These are phyloP conservation scores for Bromus sterilis DNA, from an alignment of 176 grass and related monocot species.

Conservation along the genomic window DNA sequence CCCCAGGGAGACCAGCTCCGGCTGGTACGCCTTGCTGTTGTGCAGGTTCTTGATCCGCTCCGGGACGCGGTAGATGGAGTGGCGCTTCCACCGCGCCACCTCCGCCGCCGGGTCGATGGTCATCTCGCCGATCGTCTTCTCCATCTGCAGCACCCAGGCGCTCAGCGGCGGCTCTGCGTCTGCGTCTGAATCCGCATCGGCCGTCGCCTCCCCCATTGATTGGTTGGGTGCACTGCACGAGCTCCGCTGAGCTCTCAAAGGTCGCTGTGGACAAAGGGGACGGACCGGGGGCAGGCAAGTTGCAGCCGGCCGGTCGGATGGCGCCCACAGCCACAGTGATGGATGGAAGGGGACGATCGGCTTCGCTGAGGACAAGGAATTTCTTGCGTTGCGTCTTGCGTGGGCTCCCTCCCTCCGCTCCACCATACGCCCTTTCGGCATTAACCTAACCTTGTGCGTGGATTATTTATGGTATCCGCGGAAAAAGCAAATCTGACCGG, in stretches of 20 bases:
- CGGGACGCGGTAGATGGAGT: constrained; percentile 34
- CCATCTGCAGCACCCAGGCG: constrained; percentile 23
- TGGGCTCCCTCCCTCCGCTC: background rate
- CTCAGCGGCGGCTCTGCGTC: background rate
- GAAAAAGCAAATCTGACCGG: background rate
- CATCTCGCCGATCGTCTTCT: background rate
- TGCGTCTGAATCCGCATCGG: too few relatives aligned
- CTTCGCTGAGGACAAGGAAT: background rate
- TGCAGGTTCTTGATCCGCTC: constrained; percentile 16
- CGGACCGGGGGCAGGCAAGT: background rate
- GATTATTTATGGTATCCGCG: background rate
- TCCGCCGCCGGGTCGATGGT: background rate
- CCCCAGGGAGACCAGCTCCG: constrained; percentile 35
- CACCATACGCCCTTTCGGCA: background rate
- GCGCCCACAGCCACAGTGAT: background rate
- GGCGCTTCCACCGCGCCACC: constrained; percentile 16
- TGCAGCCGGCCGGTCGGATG: background rate
- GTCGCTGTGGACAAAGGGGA: too few relatives aligned
- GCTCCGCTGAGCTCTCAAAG: background rate
- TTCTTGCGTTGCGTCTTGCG: background rate
- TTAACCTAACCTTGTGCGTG: background rate
- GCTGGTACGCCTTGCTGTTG: constrained; percentile 14
- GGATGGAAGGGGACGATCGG: background rate
- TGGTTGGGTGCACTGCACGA: background rate
- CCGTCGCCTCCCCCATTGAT: background rate